These are phyloP conservation scores for Eucalyptus rudis DNA, from an alignment of 345 rosid genomes.

Conservation along the genomic window DNA sequence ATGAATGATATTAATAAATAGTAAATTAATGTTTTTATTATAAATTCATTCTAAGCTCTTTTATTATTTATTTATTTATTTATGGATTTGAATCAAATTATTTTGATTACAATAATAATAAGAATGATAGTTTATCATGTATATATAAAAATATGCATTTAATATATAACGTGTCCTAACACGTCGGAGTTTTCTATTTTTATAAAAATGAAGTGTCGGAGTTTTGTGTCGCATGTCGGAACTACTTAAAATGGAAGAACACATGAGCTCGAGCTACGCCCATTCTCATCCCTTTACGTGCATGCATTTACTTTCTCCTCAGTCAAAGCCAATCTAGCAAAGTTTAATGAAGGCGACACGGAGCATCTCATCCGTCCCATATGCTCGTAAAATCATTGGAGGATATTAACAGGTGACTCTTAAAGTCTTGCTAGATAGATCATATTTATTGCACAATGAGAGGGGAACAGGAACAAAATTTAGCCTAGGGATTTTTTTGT, in stretches of 20 bases:
- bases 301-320: neutral
- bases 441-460: neutral
- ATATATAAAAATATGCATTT: no score
- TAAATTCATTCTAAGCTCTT: no score
- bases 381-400: neutral
- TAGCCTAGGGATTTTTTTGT: neutral
- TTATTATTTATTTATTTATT: no score
- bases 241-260: neutral
- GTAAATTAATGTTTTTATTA: no score
- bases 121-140: no score
- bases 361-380: neutral
- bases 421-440: neutral
- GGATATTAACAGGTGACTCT: neutral
- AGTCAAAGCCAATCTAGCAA: neutral
- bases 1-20: no score
- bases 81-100: no score
- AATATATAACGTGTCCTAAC: accelerated
- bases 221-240: accelerated
- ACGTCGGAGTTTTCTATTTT: no score
- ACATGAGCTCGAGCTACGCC: neutral
- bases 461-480: neutral
- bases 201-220: no score
- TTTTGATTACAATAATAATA: no score
- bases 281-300: neutral
- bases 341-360: neutral